phyloP scores from a whole-genome alignment of 495 filamentous ascomycete species.

The Amorphotheca resinae region DNA sequence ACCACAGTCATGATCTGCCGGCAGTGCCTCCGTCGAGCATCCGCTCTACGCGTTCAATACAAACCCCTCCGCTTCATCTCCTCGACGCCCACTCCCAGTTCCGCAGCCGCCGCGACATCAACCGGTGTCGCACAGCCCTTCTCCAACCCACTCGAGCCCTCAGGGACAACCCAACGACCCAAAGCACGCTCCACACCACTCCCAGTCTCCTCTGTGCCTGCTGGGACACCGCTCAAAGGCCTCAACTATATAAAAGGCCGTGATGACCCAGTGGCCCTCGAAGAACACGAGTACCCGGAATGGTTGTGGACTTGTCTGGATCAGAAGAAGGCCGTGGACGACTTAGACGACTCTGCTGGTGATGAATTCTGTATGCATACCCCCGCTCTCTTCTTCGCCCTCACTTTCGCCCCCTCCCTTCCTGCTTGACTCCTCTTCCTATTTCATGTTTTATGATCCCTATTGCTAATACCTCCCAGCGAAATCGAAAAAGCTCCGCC shows the following conservation, averaged over 20 bases:
- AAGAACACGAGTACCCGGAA: constrained; percentile 76
- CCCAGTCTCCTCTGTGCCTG: constrained; percentile 39
- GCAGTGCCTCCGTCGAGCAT: constrained; percentile 17
- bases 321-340: constrained; percentile 30
- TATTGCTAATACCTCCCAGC: constrained; percentile 31
- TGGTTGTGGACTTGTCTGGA: constrained; percentile 82
- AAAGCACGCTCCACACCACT: constrained; percentile 20
- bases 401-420: background rate
- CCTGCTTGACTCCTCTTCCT: too few species aligned
- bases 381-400: background rate
- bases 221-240: constrained; percentile 63
- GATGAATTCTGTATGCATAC: constrained; percentile 63
- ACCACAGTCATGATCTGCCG: constrained; percentile 23
- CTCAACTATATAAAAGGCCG: constrained; percentile 76
- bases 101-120: constrained; percentile 27
- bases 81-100: constrained; percentile 14
- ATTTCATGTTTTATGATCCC: too few species aligned
- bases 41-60: constrained; percentile 3
- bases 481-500: constrained; percentile 68
- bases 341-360: constrained; percentile 32
- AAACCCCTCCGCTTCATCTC: constrained; percentile 1
- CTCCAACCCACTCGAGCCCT: constrained; percentile 36
- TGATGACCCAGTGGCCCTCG: constrained; percentile 57
- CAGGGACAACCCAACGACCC: constrained; percentile 17
- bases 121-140: constrained; percentile 38